Conservation (phyloP, 2,329 filamentous ascomycete genomes). For the Cladophialophora bantiana region DNA sequence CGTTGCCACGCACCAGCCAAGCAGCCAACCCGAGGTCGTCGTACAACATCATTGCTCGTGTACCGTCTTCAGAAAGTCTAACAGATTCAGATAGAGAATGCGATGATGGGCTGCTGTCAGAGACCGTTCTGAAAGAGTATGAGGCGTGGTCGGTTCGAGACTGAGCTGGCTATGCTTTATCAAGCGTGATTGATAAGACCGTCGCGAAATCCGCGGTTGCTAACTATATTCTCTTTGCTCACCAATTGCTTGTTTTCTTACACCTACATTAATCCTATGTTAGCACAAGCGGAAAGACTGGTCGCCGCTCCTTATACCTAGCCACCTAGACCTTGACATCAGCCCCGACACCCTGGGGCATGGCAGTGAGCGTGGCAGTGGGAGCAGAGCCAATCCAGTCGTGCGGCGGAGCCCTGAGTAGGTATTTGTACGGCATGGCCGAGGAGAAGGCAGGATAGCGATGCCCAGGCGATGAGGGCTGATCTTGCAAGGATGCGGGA, state of each 20-base stretch:
- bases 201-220: background rate
- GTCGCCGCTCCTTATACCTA: background rate
- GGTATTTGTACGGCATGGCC: too few species aligned
- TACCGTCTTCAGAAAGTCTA: background rate
- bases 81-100: background rate
- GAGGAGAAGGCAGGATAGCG: too few species aligned
- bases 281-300: background rate
- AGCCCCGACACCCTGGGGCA: too few species aligned
- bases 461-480: too few species aligned
- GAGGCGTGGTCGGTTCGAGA: background rate
- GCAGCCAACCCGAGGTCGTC: background rate
- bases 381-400: background rate
- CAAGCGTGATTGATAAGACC: background rate
- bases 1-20: background rate
- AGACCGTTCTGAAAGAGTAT: background rate
- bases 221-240: background rate
- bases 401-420: background rate
- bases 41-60: background rate
- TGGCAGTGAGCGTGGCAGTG: too few species aligned
- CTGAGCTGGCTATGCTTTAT: background rate
- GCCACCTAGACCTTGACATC: background rate
- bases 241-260: too few species aligned
- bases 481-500: too few species aligned
- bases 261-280: too few species aligned
- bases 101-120: background rate